Base-by-base conservation (phyloP, 2,329 filamentous ascomycete species). In the Coniochaeta sp. region DNA sequence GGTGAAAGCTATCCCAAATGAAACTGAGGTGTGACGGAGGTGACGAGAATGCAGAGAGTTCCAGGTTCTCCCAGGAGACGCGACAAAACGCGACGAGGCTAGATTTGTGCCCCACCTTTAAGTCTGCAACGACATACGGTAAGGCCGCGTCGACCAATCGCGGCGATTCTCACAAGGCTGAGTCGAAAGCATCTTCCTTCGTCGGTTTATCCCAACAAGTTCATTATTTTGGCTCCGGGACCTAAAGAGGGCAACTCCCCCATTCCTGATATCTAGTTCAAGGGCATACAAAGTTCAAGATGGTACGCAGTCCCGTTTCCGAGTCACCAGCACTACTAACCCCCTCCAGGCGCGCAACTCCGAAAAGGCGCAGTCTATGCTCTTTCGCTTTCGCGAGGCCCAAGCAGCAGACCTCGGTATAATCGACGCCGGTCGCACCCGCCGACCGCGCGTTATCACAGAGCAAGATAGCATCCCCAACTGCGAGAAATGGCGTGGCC, bases 281-380 rank as follows among this genome's bases (percentile, higher is more conserved):
- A 1, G 1, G n/a, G 2, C 19, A 12, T 9, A 9, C 43, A 24
- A 12, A 36, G 33, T 43, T 26, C 58, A 33, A 47, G n/a, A 43
- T 66, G 63, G 63, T 64, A 63, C 28, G 61, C 26, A 8, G 28
- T 17, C 33, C 22, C 44, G 31, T 31, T 22, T 26, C 8, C 24
- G 28, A 31, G 3, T 22, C 50, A 52, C 24, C 58, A n/a, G 50
- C 47, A 60, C 36, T 58, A 62, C 50, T 57, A 40, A 55, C 50
- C 43, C 62, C 58, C 22, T 24, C 8, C 59, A 92, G 93, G 93
- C 93, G 71, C 93, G 93, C 72, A 97, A 98, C 76, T 93, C 91
- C 54, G 93, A 98, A 83, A 99, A 98, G 77, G 93, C 95, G 70
- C 95, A 99, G 81, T 97, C 93, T 56, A 99, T 99, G 93, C 93